Evolutionary conservation across 2,329 filamentous ascomycete species (phyloP).

Genomic region (Ascochyta koolunga): DNA sequence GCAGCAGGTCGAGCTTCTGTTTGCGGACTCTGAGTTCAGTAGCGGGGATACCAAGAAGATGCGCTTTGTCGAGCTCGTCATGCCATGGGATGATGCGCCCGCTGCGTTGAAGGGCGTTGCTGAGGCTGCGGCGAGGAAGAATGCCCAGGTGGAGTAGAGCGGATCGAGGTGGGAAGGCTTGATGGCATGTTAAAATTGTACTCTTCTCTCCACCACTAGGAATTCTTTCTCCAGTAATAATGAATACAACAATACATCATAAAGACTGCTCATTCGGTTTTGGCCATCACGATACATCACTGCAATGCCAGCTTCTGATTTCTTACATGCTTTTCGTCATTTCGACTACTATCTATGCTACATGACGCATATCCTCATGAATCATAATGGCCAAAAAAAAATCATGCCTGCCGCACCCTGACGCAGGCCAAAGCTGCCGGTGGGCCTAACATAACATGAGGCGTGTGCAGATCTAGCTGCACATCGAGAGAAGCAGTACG

Average conservation of each 20-base stretch:
- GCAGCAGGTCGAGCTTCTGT: slow-evolving; percentile 69
- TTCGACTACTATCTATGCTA: slow-evolving; percentile 36
- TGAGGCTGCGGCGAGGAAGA: slow-evolving; percentile 71
- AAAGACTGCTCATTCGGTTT: too few relatives aligned
- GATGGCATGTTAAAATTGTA: background rate
- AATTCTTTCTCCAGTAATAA: background rate
- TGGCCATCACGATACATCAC: too few relatives aligned
- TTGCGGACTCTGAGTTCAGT: slow-evolving; percentile 67
- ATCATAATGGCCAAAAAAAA: slow-evolving; percentile 34
- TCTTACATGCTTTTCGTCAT: slow-evolving; percentile 1
- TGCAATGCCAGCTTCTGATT: background rate
- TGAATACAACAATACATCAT: background rate
- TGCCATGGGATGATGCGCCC: slow-evolving; percentile 80
- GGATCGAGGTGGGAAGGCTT: too few relatives aligned
- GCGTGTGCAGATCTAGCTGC: slow-evolving; percentile 20
- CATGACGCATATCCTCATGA: slow-evolving; percentile 33
- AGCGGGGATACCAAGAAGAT: slow-evolving; percentile 50
- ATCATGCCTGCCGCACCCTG: slow-evolving; percentile 22
- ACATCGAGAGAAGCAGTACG: slow-evolving; percentile 3
- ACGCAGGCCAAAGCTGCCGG: slow-evolving; percentile 22
- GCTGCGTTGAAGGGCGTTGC: slow-evolving; percentile 72
- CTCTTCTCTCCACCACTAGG: background rate
- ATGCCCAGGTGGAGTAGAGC: slow-evolving; percentile 46
- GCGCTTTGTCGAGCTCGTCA: slow-evolving; percentile 81
- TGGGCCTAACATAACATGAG: slow-evolving; percentile 13